phyloP scores from a whole-genome alignment of 1,284 basidiomycete species.

The Athelia sp. region DNA sequence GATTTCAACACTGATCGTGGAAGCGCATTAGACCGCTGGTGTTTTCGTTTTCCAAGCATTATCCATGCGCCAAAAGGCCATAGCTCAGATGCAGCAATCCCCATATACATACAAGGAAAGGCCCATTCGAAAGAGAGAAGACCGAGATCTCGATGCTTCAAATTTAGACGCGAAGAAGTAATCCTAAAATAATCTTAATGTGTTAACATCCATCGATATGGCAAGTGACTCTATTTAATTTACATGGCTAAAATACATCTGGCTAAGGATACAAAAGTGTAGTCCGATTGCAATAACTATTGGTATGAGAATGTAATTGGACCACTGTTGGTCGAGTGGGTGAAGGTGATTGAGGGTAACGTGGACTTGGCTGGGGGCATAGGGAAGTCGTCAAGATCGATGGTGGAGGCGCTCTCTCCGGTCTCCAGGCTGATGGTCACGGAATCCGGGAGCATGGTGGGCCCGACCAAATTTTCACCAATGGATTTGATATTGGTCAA shows the following conservation, averaged over 20 bases:
- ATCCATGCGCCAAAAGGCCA: background rate
- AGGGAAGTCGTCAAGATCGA: background rate
- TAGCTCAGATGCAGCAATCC: background rate
- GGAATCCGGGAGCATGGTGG: background rate
- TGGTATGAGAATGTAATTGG: background rate
- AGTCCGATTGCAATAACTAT: background rate
- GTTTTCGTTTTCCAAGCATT: background rate
- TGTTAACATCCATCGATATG: background rate
- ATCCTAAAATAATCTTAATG: background rate
- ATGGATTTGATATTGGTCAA: background rate
- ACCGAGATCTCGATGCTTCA: background rate
- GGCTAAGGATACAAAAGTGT: slow-evolving; percentile 1
- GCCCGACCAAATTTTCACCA: background rate
- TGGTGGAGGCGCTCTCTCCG: background rate
- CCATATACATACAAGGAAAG: background rate
- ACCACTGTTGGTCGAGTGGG: background rate
- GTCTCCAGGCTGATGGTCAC: background rate
- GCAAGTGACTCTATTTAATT: no score
- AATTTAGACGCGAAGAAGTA: background rate
- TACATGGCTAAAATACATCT: background rate
- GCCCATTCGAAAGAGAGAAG: background rate
- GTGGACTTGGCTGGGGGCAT: background rate
- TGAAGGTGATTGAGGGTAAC: background rate
- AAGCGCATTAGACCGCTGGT: background rate
- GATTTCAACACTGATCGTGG: background rate